A percentile compares a stretch with the other conserved stretches of the same genome.
Evolutionary conservation across 345 rosid species (phyloP).

Genomic region (Raphanus sativus): DNA sequence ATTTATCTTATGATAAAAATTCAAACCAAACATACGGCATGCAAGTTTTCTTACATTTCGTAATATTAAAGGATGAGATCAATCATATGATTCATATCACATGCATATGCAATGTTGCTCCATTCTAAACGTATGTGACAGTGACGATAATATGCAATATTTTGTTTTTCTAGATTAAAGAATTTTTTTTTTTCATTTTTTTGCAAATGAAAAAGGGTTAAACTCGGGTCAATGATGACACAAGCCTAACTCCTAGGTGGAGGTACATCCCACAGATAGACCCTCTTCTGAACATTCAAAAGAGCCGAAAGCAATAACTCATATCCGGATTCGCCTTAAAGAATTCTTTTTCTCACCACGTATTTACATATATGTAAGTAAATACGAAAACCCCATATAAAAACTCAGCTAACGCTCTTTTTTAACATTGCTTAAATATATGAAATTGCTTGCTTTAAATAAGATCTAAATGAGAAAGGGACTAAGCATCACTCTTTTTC

Average conservation of each 20-base stretch:
- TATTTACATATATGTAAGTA: neutral
- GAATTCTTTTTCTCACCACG: neutral
- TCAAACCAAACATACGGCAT: neutral
- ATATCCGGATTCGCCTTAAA: no score
- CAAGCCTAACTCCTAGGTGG: no score
- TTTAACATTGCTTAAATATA: slow-evolving; percentile 8
- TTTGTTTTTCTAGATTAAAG: neutral
- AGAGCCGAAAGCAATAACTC: no score
- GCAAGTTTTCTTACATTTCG: slow-evolving; percentile 10
- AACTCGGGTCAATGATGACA: no score
- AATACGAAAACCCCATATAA: neutral
- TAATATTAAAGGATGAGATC: neutral
- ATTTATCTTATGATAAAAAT: neutral
- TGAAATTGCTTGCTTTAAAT: neutral
- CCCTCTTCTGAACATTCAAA: no score
- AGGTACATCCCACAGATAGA: no score
- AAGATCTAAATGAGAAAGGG: neutral
- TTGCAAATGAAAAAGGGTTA: no score
- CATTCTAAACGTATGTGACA: neutral
- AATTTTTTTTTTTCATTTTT: no score
- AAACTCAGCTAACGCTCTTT: neutral
- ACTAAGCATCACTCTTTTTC: neutral
- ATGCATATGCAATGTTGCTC: slow-evolving; percentile 8
- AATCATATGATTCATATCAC: neutral
- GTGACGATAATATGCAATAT: slow-evolving; percentile 8